These are phyloP conservation scores for Aspergillus sp. DNA, from an alignment of 2,329 filamentous ascomycete genomes.

Conservation along the genomic window DNA sequence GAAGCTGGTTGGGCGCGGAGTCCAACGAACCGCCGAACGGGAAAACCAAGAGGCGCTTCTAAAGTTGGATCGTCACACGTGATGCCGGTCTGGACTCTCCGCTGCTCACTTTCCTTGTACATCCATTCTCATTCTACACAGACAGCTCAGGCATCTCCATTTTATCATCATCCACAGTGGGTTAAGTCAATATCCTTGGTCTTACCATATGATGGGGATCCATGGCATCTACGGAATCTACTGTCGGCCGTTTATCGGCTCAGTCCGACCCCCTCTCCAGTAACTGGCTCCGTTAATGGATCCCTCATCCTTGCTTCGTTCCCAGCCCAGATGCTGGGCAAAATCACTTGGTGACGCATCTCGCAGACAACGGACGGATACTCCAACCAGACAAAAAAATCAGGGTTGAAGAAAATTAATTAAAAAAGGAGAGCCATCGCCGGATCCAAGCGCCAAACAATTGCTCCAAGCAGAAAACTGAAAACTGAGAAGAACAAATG, in stretches of 20 bases:
- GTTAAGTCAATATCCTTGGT: too few relatives aligned
- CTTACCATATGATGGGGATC: background rate
- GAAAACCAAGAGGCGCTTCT: constrained; percentile 14
- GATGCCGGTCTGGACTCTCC: constrained; percentile 23
- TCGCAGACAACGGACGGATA: background rate
- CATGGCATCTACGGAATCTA: background rate
- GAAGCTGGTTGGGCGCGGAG: constrained; percentile 12
- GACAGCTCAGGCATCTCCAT: background rate
- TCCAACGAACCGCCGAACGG: constrained; percentile 9
- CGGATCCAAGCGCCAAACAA: background rate
- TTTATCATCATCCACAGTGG: too few relatives aligned
- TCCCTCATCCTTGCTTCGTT: constrained; percentile 15
- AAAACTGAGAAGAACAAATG: background rate
- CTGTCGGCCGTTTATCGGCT: background rate
- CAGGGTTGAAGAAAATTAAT: background rate
- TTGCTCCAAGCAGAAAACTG: constrained; percentile 4
- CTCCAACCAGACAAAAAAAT: background rate
- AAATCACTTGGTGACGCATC: background rate
- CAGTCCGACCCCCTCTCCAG: background rate
- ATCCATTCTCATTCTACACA: too few relatives aligned
- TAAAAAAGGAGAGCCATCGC: background rate
- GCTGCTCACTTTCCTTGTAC: background rate
- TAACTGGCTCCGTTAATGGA: background rate
- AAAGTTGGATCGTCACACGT: constrained; percentile 23
- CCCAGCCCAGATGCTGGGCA: constrained; percentile 13